These are phyloP conservation scores for Exophiala aquamarina DNA, from an alignment of 2,329 filamentous ascomycete genomes.

Conservation along the genomic window DNA sequence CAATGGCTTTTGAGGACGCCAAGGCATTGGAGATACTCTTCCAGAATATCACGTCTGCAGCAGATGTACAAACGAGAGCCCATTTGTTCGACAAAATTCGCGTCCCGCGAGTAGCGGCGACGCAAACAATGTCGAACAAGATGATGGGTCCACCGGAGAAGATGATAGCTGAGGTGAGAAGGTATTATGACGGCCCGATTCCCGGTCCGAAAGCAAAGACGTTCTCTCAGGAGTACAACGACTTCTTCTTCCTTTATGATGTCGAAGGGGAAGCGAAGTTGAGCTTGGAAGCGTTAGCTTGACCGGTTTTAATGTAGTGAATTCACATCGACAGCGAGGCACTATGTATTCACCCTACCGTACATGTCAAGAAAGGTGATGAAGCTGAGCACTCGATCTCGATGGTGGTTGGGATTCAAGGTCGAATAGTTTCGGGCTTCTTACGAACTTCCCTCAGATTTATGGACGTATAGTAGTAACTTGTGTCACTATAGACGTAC, in stretches of 20 bases:
- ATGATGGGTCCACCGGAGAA: constrained; percentile 19
- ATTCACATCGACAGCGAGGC: too few species aligned
- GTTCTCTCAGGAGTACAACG: constrained; percentile 17
- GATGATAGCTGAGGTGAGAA: constrained; percentile 16
- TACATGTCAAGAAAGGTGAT: too few species aligned
- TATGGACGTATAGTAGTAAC: too few species aligned
- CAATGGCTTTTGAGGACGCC: constrained; percentile 36
- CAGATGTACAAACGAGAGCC: constrained; percentile 7
- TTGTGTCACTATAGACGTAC: too few species aligned
- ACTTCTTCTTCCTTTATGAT: constrained; percentile 24
- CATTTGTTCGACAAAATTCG: constrained; percentile 16
- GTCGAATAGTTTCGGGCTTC: too few species aligned
- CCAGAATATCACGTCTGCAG: constrained; percentile 4
- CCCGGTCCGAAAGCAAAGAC: constrained; percentile 16
- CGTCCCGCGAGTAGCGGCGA: constrained; percentile 12
- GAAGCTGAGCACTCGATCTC: too few species aligned
- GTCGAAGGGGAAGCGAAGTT: constrained; percentile 10
- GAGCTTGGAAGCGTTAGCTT: neutral
- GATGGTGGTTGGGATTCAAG: too few species aligned
- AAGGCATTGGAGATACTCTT: constrained; percentile 32
- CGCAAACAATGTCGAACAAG: constrained; percentile 20
- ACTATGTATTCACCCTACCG: too few species aligned
- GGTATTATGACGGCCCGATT: constrained; percentile 13
- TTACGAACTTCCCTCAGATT: too few species aligned
- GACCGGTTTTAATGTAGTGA: too few species aligned